Evolutionary conservation across 2,329 filamentous ascomycete species (phyloP), one percentile per base, ranked within the genome.

Genomic region (Aspergillus pseudonomiae): DNA sequence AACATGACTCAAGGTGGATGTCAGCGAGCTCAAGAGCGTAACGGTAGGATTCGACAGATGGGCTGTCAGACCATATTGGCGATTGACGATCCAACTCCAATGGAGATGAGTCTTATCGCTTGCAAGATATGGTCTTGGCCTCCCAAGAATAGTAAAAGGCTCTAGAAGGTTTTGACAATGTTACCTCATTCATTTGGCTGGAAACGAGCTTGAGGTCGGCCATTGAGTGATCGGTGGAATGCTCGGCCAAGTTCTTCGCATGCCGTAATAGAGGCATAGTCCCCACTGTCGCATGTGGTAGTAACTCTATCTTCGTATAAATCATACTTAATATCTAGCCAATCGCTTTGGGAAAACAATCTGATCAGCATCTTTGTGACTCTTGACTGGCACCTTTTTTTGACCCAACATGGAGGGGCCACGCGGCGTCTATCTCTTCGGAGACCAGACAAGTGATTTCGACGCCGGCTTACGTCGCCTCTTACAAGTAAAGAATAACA

Each of bases 401-500:
- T 55, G 52, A 36, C 30, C 41, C 48, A 73, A 26, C 50, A 78
- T 78, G 76, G 71, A 71, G 65, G 69, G 64, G 58, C 65, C 67
- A 63, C 73, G 68, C 65, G 71, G 69, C 56, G 74, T 80, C 67
- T 81, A 80, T 74, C 75, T 82, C 73, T 82, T 82, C 69, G 80
- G 80, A 72, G 80, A 82, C 66, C 80, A 81, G 70, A 82, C 80
- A 62, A 74, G 74, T 63, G 77, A 80, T 67, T 80, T 79, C 63
- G 75, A 80, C 64, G 70, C 75, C 55, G 77, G 78, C 58, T 77
- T 82, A 63, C 77, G 75, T 57, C 76, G 76, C 61, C 72, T 81
- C 52, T 67, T 81, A 58, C 73, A 79, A 63, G 70, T 75, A 53
- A 81, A 81, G 67, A 76, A 80, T 67, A 76, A 81, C 68, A 77